Conservation (phyloP, 2,329 filamentous ascomycete species). For the Colletotrichum sp. region DNA sequence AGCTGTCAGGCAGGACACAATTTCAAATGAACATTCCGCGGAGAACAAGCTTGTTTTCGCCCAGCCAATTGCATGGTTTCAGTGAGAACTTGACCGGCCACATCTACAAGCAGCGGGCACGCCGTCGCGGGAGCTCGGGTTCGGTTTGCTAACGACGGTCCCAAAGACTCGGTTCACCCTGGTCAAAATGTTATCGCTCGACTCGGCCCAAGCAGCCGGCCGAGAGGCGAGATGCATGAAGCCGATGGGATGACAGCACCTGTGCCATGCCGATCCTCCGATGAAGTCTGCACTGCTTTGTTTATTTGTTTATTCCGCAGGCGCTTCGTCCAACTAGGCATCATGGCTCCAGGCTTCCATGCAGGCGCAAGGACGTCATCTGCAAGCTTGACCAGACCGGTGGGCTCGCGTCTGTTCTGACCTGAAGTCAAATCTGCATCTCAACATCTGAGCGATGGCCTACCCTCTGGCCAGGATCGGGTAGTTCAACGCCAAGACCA, state of each 20-base stretch:
- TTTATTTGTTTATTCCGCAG: background rate
- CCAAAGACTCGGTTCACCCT: background rate
- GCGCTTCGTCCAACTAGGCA: background rate
- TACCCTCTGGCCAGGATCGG: background rate
- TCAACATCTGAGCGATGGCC: background rate
- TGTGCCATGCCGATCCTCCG: background rate
- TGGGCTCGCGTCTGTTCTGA: slow-evolving; percentile 1
- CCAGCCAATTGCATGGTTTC: background rate
- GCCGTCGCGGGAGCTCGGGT: background rate
- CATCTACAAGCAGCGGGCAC: background rate
- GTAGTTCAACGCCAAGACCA: background rate
- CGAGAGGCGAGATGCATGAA: background rate
- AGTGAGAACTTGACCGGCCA: background rate
- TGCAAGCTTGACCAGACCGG: background rate
- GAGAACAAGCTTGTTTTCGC: background rate
- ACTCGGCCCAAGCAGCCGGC: background rate
- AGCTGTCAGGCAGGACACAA: background rate
- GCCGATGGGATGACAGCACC: background rate
- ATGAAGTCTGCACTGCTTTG: background rate
- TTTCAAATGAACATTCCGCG: background rate
- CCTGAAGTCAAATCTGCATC: background rate
- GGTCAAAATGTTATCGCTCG: background rate
- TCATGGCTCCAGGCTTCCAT: background rate
- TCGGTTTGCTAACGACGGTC: background rate
- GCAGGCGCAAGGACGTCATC: background rate